Evolutionary conservation across 768 basidiomycete species (phyloP).

Genomic region (Boletus tylopilopsis): DNA sequence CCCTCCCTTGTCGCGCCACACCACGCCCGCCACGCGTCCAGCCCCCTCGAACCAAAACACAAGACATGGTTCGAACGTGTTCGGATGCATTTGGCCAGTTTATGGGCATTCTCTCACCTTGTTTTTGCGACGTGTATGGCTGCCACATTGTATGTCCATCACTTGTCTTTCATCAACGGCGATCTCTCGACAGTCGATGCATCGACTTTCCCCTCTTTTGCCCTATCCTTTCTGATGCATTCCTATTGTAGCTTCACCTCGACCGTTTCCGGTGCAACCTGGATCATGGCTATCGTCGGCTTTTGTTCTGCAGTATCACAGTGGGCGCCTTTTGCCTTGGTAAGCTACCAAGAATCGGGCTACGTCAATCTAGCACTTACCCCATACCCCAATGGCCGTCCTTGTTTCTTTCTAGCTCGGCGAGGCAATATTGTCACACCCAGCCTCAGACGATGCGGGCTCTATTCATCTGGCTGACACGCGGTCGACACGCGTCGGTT

Average conservation of each 20-base stretch:
- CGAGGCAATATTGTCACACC: conserved; percentile 77
- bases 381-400: conserved; percentile 13
- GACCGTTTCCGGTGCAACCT: conserved; percentile 65
- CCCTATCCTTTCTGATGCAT: conserved; percentile 2
- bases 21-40: conserved; percentile 8
- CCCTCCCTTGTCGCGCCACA: conserved; percentile 55
- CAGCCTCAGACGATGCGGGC: conserved; percentile 33
- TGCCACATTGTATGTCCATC: conserved; percentile 68
- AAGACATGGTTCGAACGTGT: conserved; percentile 37
- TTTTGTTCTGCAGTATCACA: conserved; percentile 91
- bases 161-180: conserved; percentile 8
- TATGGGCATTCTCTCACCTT: conserved; percentile 79
- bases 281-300: conserved; percentile 75
- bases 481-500: conserved; percentile 16
- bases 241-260: conserved; percentile 57
- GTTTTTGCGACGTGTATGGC: conserved; percentile 77
- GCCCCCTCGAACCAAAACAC: conserved; percentile 15
- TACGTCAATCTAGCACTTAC: conserved; percentile 4
- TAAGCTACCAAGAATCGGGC: conserved; percentile 33
- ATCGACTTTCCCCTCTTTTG: neutral
- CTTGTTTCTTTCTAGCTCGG: conserved; percentile 51
- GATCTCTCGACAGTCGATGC: conserved; percentile 12
- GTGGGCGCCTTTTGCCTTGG: conserved; percentile 92
- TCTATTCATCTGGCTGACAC: conserved; percentile 40
- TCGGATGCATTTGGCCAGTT: conserved; percentile 57